A percentile compares a stretch with the other conserved stretches of the same genome.
phyloP scores from a whole-genome alignment of 305 asterid species.

The Plantago lanceolata region DNA sequence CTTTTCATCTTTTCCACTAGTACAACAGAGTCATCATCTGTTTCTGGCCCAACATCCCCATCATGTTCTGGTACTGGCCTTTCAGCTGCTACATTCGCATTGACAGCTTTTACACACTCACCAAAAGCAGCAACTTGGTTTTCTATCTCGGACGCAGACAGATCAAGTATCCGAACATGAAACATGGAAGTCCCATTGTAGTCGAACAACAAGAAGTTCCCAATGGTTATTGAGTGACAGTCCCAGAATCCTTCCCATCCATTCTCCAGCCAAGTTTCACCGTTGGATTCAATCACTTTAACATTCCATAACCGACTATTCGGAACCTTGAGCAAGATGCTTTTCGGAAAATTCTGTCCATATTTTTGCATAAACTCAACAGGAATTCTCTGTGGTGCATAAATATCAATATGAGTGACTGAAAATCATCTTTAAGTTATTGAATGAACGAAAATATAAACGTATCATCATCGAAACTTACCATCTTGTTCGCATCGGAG shows the following conservation, averaged over 20 bases:
- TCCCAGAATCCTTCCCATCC: conserved; percentile 33
- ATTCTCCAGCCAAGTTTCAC: conserved; percentile 20
- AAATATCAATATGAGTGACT: not conserved
- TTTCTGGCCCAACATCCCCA: conserved; percentile 1
- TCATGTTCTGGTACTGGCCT: not conserved
- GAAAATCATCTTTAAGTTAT: not conserved
- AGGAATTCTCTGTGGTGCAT: conserved; percentile 29
- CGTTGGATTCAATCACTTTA: conserved; percentile 14
- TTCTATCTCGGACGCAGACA: conserved; percentile 26
- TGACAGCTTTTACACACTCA: too few relatives aligned
- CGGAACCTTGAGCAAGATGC: conserved; percentile 26
- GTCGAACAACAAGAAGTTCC: conserved; percentile 27
- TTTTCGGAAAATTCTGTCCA: conserved; percentile 25
- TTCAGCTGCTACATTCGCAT: not conserved
- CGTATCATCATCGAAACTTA: not conserved
- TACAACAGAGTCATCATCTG: conserved; percentile 17
- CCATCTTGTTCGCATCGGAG: not conserved
- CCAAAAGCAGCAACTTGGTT: conserved; percentile 15
- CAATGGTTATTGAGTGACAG: conserved; percentile 18
- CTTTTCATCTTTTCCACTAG: not conserved
- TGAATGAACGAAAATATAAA: too few relatives aligned
- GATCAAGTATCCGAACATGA: conserved; percentile 32
- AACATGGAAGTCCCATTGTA: conserved; percentile 24
- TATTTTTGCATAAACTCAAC: conserved; percentile 19
- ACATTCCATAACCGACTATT: conserved; percentile 20